Base-by-base conservation (phyloP, 2,329 filamentous ascomycete species). In the Colletotrichum tropicale region DNA sequence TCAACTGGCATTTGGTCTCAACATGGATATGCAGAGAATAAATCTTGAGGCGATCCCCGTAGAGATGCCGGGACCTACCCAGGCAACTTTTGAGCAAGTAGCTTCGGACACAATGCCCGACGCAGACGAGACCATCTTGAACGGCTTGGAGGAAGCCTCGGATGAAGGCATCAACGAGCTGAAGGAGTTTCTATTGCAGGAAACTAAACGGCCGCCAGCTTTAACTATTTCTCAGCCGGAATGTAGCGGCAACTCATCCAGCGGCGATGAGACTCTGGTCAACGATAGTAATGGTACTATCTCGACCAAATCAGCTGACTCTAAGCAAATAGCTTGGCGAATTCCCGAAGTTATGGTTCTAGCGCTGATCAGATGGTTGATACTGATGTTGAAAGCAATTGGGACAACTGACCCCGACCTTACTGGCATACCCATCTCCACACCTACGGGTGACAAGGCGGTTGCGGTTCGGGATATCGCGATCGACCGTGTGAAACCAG, bases 391-490 rank as follows among this genome's bases (percentile, higher is more conserved):
- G 43, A 52, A 21, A 52, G 43, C n/a, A 8, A 8, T 52, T 52
- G n/a, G 43, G 0, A 52, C n/a, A 1, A 0, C 2, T 52, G n/a
- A 52, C 0, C 0, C 1, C 43, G n/a, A 52, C 1, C 43, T 52
- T 21, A 13, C 4, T 0, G n/a, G 43, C 43, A 52, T 52, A 12
- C 0, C 18, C 6, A 0, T 48, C n/a, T 48, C 43, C 0, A 3
- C 0, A 48, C 1, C 43, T 7, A 48, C 0, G 2, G 43, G 43
- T 13, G 38, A 2, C 18, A 43, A 43, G 38, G 0, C 0, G 0
- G 5, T 6, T n/a, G 43, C 43, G n/a, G n/a, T 2, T 7, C 9
- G 10, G 10, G 43, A 21, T 3, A 0, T 48, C n/a, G 43, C 0
- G 9, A 48, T 21, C 10, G 43, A 48, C 0, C n/a, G 43, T 21